Conservation (phyloP, 257 asterid species). For the Solanum peruvianum region DNA sequence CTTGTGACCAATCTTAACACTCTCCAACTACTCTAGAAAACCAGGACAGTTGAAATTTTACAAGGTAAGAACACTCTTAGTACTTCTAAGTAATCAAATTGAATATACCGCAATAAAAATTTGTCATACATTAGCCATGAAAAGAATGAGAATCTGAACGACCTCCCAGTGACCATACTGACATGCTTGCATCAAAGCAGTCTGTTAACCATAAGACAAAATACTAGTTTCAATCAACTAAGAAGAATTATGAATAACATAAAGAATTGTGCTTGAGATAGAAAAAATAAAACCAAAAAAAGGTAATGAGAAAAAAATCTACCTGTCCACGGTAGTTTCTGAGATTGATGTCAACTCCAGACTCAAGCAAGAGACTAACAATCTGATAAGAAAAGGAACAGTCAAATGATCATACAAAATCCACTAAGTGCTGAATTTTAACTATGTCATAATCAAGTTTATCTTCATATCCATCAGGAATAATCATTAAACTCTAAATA, state of each 20-base stretch:
- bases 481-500: background rate
- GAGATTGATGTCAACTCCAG: conserved; percentile 85
- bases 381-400: conserved; percentile 31
- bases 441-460: background rate
- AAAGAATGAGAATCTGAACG: conserved; percentile 72
- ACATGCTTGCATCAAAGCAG: conserved; percentile 95
- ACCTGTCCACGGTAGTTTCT: conserved; percentile 90
- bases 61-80: background rate
- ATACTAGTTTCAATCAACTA: background rate
- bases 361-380: conserved; percentile 63
- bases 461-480: background rate
- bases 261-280: background rate
- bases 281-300: background rate
- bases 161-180: conserved; percentile 95
- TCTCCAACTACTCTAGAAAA: background rate
- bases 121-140: conserved; percentile 62
- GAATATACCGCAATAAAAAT: conserved; percentile 1
- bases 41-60: background rate
- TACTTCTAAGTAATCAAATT: background rate
- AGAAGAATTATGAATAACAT: background rate
- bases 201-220: conserved; percentile 35
- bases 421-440: background rate
- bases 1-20: background rate
- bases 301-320: background rate
- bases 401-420: conserved; percentile 2